phyloP scores from a whole-genome alignment of 495 filamentous ascomycete species.

The Cercophora newfieldiana region DNA sequence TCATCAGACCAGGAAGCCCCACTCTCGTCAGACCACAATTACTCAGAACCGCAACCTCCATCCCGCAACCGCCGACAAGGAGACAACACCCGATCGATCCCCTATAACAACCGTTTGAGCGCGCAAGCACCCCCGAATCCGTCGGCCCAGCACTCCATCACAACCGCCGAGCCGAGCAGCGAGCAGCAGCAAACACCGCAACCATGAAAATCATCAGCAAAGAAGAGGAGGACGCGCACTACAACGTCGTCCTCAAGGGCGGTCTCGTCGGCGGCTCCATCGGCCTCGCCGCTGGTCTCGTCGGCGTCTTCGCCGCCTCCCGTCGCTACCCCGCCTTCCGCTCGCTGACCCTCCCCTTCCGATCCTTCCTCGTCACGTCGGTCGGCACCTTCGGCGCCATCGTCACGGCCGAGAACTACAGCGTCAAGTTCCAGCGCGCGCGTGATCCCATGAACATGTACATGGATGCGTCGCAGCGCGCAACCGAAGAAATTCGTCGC shows the following conservation, averaged over 20 bases:
- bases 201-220: slow-evolving; percentile 93
- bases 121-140: too few relatives aligned
- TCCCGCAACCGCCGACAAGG: too few relatives aligned
- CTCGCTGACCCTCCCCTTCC: slow-evolving; percentile 80
- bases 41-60: too few relatives aligned
- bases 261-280: slow-evolving; percentile 67
- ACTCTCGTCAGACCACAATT: too few relatives aligned
- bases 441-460: slow-evolving; percentile 67
- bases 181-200: not conserved
- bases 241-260: slow-evolving; percentile 69
- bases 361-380: slow-evolving; percentile 84
- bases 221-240: slow-evolving; percentile 77
- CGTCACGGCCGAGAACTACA: slow-evolving; percentile 78
- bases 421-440: slow-evolving; percentile 68
- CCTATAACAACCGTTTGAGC: too few relatives aligned
- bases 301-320: slow-evolving; percentile 62
- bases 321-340: slow-evolving; percentile 72
- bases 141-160: too few relatives aligned
- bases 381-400: slow-evolving; percentile 82
- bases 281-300: slow-evolving; percentile 64
- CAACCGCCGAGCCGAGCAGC: too few relatives aligned
- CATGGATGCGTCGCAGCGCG: slow-evolving; percentile 57
- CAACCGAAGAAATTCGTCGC: slow-evolving; percentile 43
- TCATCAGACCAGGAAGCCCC: too few relatives aligned
- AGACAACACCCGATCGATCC: too few relatives aligned